Percentiles rank a stretch among this genome's conserved stretches.
phyloP scores from a whole-genome alignment of 495 filamentous ascomycete species.

The Chaetomium tenue region DNA sequence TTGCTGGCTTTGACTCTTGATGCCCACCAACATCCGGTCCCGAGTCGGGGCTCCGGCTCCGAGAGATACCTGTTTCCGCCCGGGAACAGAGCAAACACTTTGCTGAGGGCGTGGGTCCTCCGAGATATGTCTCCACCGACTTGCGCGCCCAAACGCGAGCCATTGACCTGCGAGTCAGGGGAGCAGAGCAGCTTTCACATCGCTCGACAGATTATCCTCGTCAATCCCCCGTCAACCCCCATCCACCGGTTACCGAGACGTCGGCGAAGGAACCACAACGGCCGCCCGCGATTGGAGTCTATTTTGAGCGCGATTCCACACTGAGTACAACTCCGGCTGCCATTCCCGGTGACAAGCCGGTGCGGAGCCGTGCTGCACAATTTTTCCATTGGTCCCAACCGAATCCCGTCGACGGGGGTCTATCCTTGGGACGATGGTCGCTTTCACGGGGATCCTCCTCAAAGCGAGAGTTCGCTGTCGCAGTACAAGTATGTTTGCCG shows the following conservation, averaged over 20 bases:
- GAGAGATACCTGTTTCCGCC: not conserved
- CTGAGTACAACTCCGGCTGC: conserved; percentile 16
- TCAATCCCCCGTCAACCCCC: not conserved
- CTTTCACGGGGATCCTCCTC: not conserved
- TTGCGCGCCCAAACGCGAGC: too few relatives aligned
- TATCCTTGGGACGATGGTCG: conserved; percentile 1
- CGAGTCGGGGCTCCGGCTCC: conserved; percentile 4
- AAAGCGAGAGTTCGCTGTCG: not conserved
- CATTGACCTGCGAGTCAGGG: not conserved
- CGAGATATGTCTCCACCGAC: too few relatives aligned
- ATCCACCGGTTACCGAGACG: not conserved
- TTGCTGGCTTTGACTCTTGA: not conserved
- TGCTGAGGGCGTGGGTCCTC: not conserved
- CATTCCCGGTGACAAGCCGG: conserved; percentile 21
- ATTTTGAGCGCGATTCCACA: conserved; percentile 21
- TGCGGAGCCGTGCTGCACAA: conserved; percentile 18
- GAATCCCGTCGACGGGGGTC: not conserved
- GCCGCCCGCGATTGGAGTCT: conserved; percentile 9
- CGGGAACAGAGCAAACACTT: conserved; percentile 5
- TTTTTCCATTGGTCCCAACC: conserved; percentile 12
- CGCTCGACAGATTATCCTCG: not conserved
- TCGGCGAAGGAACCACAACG: conserved; percentile 4
- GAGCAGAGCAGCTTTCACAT: not conserved
- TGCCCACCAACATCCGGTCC: not conserved
- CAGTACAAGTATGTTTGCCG: conserved; percentile 11